Evolutionary conservation across 73 alveolate genomes (phyloP).

Genomic region (Tetrahymena borealis): DNA sequence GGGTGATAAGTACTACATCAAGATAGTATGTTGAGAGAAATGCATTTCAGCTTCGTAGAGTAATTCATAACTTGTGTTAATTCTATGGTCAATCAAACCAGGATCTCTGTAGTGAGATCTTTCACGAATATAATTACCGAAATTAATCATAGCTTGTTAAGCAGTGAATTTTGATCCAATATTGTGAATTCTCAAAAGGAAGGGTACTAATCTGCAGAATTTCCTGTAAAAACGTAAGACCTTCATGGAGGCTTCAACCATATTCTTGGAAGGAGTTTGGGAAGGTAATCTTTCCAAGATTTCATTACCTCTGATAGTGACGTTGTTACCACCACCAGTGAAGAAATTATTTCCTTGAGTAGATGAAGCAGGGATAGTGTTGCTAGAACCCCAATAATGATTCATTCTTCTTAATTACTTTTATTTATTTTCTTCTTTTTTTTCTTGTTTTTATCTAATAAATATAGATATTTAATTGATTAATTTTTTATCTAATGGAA

Average conservation of each 20-base stretch:
- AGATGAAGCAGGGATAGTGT: neutral
- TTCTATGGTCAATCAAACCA: constrained; percentile 22
- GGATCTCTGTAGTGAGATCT: constrained; percentile 28
- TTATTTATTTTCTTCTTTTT: neutral
- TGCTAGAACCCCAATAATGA: neutral
- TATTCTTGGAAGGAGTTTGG: constrained; percentile 31
- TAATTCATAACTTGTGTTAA: constrained; percentile 16
- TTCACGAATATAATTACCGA: constrained; percentile 20
- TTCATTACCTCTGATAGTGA: constrained; percentile 37
- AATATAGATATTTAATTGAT: neutral
- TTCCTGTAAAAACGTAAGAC: constrained; percentile 32
- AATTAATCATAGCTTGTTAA: constrained; percentile 33
- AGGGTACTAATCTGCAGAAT: constrained; percentile 32
- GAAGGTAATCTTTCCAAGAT: constrained; percentile 23
- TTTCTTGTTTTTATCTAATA: neutral
- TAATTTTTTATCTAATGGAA: neutral
- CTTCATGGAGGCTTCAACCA: constrained; percentile 26
- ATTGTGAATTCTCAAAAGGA: constrained; percentile 31
- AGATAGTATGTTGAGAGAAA: constrained; percentile 14
- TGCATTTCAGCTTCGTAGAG: constrained; percentile 34
- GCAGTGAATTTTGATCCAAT: constrained; percentile 13
- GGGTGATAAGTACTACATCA: constrained; percentile 20
- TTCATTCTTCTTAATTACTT: neutral
- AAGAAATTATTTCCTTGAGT: neutral
- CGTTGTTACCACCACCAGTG: constrained; percentile 32